phyloP scores from a whole-genome alignment of 768 basidiomycete genomes.

The Auricularia auricula-judae region DNA sequence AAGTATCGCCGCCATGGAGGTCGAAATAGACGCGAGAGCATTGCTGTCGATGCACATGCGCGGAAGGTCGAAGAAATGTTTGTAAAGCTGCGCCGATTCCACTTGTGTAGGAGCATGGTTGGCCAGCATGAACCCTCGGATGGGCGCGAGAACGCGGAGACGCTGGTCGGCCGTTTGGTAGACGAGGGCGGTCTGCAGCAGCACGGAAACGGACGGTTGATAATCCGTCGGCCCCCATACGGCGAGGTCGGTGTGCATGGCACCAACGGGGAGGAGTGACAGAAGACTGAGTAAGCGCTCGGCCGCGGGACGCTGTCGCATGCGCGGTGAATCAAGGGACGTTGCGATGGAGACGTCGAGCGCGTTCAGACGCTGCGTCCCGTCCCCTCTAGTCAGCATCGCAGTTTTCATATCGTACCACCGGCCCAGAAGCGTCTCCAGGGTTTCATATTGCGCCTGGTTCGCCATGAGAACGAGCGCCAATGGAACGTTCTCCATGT shows the following conservation, averaged over 20 bases:
- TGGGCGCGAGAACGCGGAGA: conserved; percentile 13
- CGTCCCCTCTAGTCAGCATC: conserved; percentile 6
- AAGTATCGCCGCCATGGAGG: too few species aligned
- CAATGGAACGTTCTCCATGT: not conserved
- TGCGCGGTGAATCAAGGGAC: conserved; percentile 21
- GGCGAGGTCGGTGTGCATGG: conserved; percentile 7
- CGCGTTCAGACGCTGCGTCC: conserved; percentile 8
- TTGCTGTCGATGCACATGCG: too few species aligned
- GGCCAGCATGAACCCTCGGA: conserved; percentile 11
- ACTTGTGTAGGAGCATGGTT: too few species aligned
- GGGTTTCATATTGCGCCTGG: not conserved
- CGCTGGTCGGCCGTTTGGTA: conserved; percentile 11
- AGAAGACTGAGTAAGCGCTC: conserved; percentile 18
- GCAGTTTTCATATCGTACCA: not conserved
- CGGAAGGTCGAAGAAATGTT: too few species aligned
- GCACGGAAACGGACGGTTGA: conserved; percentile 6
- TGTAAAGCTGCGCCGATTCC: too few species aligned
- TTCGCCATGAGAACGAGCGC: not conserved
- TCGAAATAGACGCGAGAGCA: too few species aligned
- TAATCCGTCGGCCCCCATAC: conserved; percentile 8
- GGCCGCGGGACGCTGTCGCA: conserved; percentile 16
- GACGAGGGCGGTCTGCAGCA: conserved; percentile 12
- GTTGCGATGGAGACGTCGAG: conserved; percentile 22
- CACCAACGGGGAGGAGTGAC: conserved; percentile 20
- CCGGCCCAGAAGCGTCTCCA: not conserved